Evolutionary conservation across 176 grass and related monocot species (phyloP).

Genomic region (Rhynchospora breviuscula): DNA sequence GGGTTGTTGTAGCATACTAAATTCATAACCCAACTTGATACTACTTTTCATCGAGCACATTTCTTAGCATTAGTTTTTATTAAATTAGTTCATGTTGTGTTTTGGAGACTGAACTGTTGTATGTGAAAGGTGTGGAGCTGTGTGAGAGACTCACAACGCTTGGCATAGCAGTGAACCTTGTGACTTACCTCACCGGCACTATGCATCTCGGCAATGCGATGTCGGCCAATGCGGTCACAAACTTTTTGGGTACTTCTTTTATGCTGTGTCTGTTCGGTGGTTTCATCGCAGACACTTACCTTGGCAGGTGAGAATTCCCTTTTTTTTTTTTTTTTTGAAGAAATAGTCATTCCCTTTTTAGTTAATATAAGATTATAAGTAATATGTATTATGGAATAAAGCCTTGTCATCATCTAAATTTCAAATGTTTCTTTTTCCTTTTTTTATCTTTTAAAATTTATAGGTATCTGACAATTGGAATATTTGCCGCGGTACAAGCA

Average conservation of each 20-base stretch:
- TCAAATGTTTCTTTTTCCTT: background rate
- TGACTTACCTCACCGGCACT: conserved; percentile 85
- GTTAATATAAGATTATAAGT: background rate
- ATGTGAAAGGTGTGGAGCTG: conserved; percentile 57
- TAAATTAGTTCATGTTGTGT: background rate
- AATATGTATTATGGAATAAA: background rate
- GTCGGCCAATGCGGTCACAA: conserved; percentile 81
- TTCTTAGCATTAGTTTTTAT: background rate
- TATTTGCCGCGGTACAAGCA: conserved; percentile 80
- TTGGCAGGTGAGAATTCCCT: conserved; percentile 49
- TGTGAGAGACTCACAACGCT: conserved; percentile 92
- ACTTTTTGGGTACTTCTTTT: conserved; percentile 95
- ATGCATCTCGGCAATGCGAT: conserved; percentile 90
- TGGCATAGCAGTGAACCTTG: conserved; percentile 88
- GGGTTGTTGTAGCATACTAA: no score
- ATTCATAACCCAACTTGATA: background rate
- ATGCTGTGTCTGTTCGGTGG: conserved; percentile 93
- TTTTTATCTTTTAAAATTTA: background rate
- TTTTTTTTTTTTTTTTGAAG: no score
- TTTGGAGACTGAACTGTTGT: background rate
- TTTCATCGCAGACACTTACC: conserved; percentile 88
- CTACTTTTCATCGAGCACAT: background rate
- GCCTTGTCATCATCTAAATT: background rate
- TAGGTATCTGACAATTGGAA: conserved; percentile 79
- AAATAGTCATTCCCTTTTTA: background rate